Evolutionary conservation across 495 filamentous ascomycete species (phyloP), one percentile per base, ranked within the genome.

Genomic region (Podospora didyma): DNA sequence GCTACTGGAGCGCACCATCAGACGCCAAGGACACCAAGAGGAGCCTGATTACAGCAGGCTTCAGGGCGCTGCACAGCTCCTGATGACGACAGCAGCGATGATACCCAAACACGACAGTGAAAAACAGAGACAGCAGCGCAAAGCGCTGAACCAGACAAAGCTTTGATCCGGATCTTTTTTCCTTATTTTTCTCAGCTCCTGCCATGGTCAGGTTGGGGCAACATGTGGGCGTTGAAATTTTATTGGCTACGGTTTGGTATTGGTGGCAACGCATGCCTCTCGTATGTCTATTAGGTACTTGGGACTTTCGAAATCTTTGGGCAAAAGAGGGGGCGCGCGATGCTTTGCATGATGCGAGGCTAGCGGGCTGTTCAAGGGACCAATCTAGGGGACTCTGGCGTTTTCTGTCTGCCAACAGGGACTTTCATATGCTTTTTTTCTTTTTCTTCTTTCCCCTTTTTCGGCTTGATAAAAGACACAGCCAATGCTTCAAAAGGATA

Each of bases 1-100:
- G 95, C 68, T 96, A 92, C 70, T 96, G 90, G 92, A 88, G 88
- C 52, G 90, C 89, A n/a, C 87, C 87, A 19, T 88, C 83, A 2
- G 92, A 96, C 72, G 79, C 80, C 4, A 80, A 79, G 58, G 83
- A 72, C 49, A 73, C 79, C 45, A 74, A 81, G 37, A 74, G 86
- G 58, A 94, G 90, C 70, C 68, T 96, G 63, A 81, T 95, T 47
- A 82, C 87, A 45, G 82, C 87, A 2, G 88, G 88, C 22, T 92
- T 89, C 66, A 84, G 83, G 59, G 83, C 86, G 9, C 68, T 91
- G 50, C 88, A 91, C 62, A 76, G 72, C 57, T 78, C 75, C 14
- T 78, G 62, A 73, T 46, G 46, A 39, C 22, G 20, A 21, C 46
- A 31, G 35, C 35, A 26, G 31, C 39, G 12, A 42, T 42, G 46